Base-by-base conservation (phyloP, 768 basidiomycete genomes). In the Boletus vermiculosoides region DNA sequence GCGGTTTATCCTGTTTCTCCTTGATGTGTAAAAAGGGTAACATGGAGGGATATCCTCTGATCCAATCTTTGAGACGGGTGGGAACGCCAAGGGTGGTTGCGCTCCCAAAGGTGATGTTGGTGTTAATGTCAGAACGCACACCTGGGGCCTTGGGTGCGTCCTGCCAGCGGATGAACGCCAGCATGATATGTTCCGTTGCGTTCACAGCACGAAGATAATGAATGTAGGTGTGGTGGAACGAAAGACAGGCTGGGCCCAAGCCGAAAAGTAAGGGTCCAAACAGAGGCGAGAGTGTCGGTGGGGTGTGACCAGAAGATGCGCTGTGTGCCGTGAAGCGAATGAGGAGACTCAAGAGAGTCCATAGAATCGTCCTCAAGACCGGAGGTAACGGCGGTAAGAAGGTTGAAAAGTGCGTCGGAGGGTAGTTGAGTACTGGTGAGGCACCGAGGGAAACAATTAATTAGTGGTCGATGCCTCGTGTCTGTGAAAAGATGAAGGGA, bases 191-290 rank as follows among this genome's bases (percentile, higher is more conserved):
- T 68, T 99, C 96, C 64, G 90, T 90, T 1, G 95, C 96, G 36
- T 87, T 84, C 5, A 88, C 87, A 16, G 91, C 81, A 45, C 90
- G 86, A 33, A 96, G 83, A 69, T 93, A 98, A 60, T 80, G 77
- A 22, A 77, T 66, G 67, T 90, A 91, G 9, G 83, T 81, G 52
- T 76, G 76, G 54, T 81, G 76, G 73, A 87, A 83, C 20, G 79
- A 70, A 49, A 78, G 73, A 54, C 77, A 77, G 2, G 79, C 73
- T 10, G 77, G 71, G 11, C 82, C 83, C 56, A 95, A 82, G 52
- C 94, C 94, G 62, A 98, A 98, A 46, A 98, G 74, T 25, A 96
- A 77, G 1, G 94, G 93, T 0, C 90, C 90, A 68, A 98, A 96
- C 7, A 96, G 81, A 16, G 92, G 85, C 1, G 94, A 92, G 39